phyloP scores from a whole-genome alignment of 140 eudicot species.

The Flaveria floridana region DNA sequence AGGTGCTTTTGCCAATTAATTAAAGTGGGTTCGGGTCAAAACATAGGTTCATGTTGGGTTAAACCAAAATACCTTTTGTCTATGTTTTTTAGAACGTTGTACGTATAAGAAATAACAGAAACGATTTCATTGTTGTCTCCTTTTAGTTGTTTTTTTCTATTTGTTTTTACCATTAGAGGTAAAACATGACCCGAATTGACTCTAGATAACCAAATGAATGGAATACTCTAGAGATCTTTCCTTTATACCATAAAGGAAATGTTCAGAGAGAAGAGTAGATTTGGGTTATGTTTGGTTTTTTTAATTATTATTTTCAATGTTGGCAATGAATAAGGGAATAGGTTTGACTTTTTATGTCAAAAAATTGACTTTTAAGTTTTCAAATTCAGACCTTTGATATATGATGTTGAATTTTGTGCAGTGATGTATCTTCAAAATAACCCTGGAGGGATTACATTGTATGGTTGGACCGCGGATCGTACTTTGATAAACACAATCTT shows the following conservation, averaged over 20 bases:
- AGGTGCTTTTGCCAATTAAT: not conserved
- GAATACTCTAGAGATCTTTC: no score
- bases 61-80: not conserved
- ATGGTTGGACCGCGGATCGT: slow-evolving; percentile 85
- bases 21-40: not conserved
- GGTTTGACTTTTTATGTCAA: slow-evolving; percentile 7
- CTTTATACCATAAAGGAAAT: not conserved
- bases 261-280: not conserved
- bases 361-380: slow-evolving; percentile 1
- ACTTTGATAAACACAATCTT: slow-evolving; percentile 68
- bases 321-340: not conserved
- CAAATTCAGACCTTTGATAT: not conserved
- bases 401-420: slow-evolving; percentile 36
- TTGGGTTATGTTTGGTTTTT: not conserved
- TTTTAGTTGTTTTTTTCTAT: not conserved
- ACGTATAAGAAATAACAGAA: not conserved
- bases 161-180: not conserved
- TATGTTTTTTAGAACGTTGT: not conserved
- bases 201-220: no score
- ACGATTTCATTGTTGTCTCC: not conserved
- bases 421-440: slow-evolving; percentile 80
- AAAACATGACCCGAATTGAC: not conserved
- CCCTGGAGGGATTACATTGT: slow-evolving; percentile 87
- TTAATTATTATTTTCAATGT: not conserved
- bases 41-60: not conserved